phyloP scores from a whole-genome alignment of 2,329 filamentous ascomycete genomes.

The Aspergillus fijiensis region DNA sequence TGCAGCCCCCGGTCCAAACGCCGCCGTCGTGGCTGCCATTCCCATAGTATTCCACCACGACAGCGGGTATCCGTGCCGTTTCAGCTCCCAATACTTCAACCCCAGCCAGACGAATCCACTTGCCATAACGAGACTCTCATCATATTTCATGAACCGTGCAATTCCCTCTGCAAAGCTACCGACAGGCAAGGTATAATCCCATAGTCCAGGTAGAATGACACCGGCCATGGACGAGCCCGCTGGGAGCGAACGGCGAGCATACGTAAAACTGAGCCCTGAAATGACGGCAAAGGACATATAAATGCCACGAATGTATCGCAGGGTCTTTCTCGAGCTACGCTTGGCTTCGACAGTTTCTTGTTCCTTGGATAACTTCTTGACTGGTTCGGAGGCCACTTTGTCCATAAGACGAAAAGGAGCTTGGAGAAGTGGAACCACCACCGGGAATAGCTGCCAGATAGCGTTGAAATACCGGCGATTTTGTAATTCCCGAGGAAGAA shows the following conservation, averaged over 20 bases:
- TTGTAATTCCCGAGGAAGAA: not conserved
- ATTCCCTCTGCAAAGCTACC: constrained; percentile 2
- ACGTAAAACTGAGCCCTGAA: constrained; percentile 2
- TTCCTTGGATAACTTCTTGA: not conserved
- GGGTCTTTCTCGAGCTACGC: not conserved
- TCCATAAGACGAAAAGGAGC: not conserved
- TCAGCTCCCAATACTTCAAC: constrained; percentile 3
- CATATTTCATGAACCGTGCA: constrained; percentile 11
- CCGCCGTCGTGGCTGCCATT: not conserved
- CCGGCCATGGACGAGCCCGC: not conserved
- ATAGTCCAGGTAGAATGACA: not conserved
- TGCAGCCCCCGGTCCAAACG: not conserved
- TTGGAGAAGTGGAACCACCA: constrained; percentile 6
- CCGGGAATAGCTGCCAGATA: constrained; percentile 10
- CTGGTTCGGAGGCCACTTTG: not conserved
- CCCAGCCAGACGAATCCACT: constrained; percentile 8
- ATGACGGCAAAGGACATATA: constrained; percentile 3
- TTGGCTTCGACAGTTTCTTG: too few relatives aligned
- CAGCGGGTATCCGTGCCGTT: not conserved
- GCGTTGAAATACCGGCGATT: constrained; percentile 1
- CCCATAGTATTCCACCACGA: constrained; percentile 1
- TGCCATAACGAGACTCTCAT: not conserved
- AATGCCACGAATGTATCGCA: not conserved
- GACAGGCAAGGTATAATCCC: not conserved
- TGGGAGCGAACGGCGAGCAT: not conserved